Evolutionary conservation across 768 basidiomycete genomes (phyloP), one percentile per base, ranked within the genome.

Genomic region (Coprinopsis strossmayeri): DNA sequence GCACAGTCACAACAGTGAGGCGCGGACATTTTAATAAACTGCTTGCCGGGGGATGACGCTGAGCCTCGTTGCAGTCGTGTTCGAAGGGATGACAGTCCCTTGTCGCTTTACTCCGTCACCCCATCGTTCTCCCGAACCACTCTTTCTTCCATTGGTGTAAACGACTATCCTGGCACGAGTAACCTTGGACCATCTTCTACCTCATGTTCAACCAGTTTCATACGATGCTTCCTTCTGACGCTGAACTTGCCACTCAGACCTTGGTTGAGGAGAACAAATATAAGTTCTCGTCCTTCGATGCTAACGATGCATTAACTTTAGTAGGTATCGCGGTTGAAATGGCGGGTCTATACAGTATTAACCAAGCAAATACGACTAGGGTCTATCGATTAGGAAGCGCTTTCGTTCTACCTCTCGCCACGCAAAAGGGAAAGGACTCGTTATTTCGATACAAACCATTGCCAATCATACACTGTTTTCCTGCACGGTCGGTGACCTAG

Each of bases 401-500:
- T 91, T 91, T 55, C 79, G 88, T 49, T 76, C 77, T 21, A 79
- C 82, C 24, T 73, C 78, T 34, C 74, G 87, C 18, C 84, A 89
- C 61, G 66, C 70, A 17, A 86, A 83, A 59, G 87, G 87, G 25
- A 87, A 87, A 62, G 90, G 90, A 26, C 76, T 89, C 51, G 82
- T 88, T 40, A 80, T 91, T 53, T 83, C 84, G 7, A 80, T 91
- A 49, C 87, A 90, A 64, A 78, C 83, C 13, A 81, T 87, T 50
- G 81, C 80, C 3, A 89, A 89, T 0, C 86, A 91, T 56, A 80
- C 80, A 0, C 66, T 91, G 30, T 91, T 91, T 60, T 72, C 87
- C 1, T 91, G 89, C 57, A 88, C 89, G 0, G 87, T 89, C 28
- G 88, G 89, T 9, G 89, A 91, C 64, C 64, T 88, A 34, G 87